Base-by-base conservation (phyloP, 345 rosid species). In the Corymbia maculata region DNA sequence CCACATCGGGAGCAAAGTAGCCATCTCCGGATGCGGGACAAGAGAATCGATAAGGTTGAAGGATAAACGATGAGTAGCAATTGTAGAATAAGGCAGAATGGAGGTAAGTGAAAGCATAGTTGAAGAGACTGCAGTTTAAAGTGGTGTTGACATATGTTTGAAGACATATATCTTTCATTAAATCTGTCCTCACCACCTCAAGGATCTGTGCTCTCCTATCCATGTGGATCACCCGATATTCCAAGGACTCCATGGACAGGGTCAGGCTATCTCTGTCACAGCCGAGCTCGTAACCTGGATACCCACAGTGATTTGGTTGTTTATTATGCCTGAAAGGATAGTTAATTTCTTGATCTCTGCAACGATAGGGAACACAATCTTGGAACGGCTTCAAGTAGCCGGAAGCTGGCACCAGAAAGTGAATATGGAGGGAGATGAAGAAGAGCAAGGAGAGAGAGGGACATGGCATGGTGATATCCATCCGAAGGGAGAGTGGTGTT, bases 361-460 rank as follows among this genome's bases (percentile, higher is more conserved):
- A 64, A 64, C 0, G 0, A 64, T 0, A 28, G 0, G 36, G 17
- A 28, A 0, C 9, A 3, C 32, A 61, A 0, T 28, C 32, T 28
- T 1, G 4, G 32, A 61, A 61, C 16, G 16, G 32, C 3, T 4
- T 1, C 28, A 57, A 57, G 0, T 21, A 0, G n/a, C 64, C 3
- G 3, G 64, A 10, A 24, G 64, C 64, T 2, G 14, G n/a, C n/a
- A 4, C 3, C 3, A 2, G n/a, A 13, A 57, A 57, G 14, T 57
- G n/a, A 57, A 57, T 24, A 2, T 57, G 64, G 64, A 24, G n/a
- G 64, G n/a, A 24, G 64, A 57, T 4, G 13, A 57, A 4, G 64
- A 57, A 24, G n/a, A 57, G 64, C n/a, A 57, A 57, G 64, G 64
- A 57, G n/a, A 57, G 64, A 57, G 64, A 24, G 14, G 64, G 24